A percentile compares a stretch with the other conserved stretches of the same genome.
These are phyloP conservation scores for Corymbia citriodora DNA, from an alignment of 441 rosid species.

Conservation along the genomic window DNA sequence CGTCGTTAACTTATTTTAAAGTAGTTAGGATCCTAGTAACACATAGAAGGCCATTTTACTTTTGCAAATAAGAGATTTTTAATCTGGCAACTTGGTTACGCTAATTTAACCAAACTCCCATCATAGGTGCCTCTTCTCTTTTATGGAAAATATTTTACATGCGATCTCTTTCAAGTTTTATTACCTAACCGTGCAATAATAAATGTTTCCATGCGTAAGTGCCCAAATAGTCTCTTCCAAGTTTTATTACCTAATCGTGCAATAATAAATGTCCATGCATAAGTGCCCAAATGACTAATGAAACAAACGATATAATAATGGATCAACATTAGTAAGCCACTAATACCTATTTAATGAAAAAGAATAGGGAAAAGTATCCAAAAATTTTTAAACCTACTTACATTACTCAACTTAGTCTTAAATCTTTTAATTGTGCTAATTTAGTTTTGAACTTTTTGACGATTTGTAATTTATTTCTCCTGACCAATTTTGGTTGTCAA, in stretches of 20 bases:
- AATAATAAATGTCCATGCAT: background rate
- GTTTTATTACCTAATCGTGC: background rate
- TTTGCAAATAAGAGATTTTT: background rate
- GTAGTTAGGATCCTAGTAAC: background rate
- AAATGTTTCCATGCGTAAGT: background rate
- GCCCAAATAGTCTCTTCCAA: background rate
- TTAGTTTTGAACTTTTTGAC: too few relatives aligned
- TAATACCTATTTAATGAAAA: too few relatives aligned
- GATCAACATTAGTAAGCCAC: too few relatives aligned
- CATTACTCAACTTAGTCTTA: too few relatives aligned
- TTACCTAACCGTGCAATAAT: background rate
- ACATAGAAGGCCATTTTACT: background rate
- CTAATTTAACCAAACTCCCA: background rate
- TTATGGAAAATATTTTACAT: background rate
- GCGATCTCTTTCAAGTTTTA: background rate
- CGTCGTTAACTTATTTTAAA: background rate
- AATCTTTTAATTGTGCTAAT: too few relatives aligned
- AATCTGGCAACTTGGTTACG: background rate
- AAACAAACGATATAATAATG: too few relatives aligned
- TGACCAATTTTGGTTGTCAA: too few relatives aligned
- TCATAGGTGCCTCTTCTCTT: background rate
- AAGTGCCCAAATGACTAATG: background rate
- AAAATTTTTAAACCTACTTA: too few relatives aligned
- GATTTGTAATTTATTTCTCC: too few relatives aligned
- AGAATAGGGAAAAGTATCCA: too few relatives aligned